Base-by-base conservation (phyloP, 345 rosid species). In the Rhodamnia rubescens region DNA sequence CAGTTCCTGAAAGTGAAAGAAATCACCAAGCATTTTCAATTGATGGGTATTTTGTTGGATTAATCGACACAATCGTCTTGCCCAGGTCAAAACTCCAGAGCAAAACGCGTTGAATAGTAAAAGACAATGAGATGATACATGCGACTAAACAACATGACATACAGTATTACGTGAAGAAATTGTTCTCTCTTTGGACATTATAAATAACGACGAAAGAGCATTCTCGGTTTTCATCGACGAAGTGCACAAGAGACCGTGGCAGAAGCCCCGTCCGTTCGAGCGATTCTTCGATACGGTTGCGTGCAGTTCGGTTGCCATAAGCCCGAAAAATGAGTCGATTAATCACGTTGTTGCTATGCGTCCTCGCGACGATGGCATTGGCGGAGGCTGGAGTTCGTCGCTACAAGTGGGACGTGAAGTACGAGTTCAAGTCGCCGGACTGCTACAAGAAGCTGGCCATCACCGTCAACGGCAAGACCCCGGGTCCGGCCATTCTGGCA, bases 341-440 rank as follows among this genome's bases (percentile, higher is more conserved):
- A 18, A 69, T 18, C 0, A 69, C 1, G 20, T 18, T 69, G 47
- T 18, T 32, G 47, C 78, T 69, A 18, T 69, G 78, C 18, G n/a
- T 82, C 16, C 53, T 82, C 8, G 14, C 0, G 16, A 49, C 5
- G 26, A 54, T 52, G 5, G 9, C 64, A 24, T 51, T n/a, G 11
- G 42, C 14, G 27, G 21, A 53, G 9, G 96, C 91, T 15, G 88
- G 61, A 86, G 87, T 92, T 53, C 90, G 89, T 20, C 88, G 78
- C 12, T 90, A 88, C 82, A 92, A 89, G 86, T 96, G 96, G 95
- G 96, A 92, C 49, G 91, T 92, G 85, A 93, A 93, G 92, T 92
- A 94, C 49, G 94, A 92, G 83, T 94, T 88, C 88, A 95, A 55
- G 58, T 91, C 96, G 12, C 98, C 91, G 3, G 92, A 96, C 55